Evolutionary conservation across 1,284 basidiomycete genomes (phyloP).

Genomic region (Ceratobasidium theobromae): DNA sequence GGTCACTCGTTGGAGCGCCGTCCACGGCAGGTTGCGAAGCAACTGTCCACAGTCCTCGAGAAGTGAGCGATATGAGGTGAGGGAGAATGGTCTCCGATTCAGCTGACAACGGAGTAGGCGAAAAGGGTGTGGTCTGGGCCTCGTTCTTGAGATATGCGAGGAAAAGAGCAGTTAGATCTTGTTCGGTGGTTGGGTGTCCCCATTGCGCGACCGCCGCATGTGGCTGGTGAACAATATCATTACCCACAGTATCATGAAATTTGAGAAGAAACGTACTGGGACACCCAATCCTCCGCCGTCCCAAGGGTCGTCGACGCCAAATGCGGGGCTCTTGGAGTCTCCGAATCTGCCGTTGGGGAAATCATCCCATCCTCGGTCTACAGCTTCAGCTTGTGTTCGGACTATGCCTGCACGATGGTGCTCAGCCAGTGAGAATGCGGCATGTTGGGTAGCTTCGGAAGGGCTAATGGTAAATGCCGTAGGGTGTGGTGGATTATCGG

Average conservation of each 20-base stretch:
- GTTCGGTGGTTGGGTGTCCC: conserved; percentile 71
- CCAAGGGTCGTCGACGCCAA: conserved; percentile 78
- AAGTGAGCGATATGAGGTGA: conserved; percentile 76
- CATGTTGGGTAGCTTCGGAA: conserved; percentile 32
- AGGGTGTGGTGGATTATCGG: conserved; percentile 11
- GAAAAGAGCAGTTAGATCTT: conserved; percentile 81
- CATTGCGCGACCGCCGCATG: conserved; percentile 72
- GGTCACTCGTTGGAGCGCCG: conserved; percentile 70
- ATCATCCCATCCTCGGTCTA: conserved; percentile 85
- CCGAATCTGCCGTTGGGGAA: conserved; percentile 99
- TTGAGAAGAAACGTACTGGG: conserved; percentile 41
- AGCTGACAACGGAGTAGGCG: conserved; percentile 75
- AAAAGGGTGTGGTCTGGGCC: conserved; percentile 84
- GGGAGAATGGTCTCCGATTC: conserved; percentile 85
- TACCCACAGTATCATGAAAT: conserved; percentile 41
- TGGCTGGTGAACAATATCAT: conserved; percentile 51
- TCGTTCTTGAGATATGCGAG: conserved; percentile 66
- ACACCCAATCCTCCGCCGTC: conserved; percentile 42
- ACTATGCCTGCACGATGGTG: not conserved
- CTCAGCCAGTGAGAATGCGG: conserved; percentile 22
- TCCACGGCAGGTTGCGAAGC: conserved; percentile 96
- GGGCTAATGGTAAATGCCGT: conserved; percentile 28
- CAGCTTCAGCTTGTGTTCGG: conserved; percentile 13
- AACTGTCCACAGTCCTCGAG: conserved; percentile 88
- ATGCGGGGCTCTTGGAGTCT: conserved; percentile 95